Percentiles rank a stretch among this genome's conserved stretches.
phyloP scores from a whole-genome alignment of 805 yeast genomes.

The Wickerhamiella azymoides region DNA sequence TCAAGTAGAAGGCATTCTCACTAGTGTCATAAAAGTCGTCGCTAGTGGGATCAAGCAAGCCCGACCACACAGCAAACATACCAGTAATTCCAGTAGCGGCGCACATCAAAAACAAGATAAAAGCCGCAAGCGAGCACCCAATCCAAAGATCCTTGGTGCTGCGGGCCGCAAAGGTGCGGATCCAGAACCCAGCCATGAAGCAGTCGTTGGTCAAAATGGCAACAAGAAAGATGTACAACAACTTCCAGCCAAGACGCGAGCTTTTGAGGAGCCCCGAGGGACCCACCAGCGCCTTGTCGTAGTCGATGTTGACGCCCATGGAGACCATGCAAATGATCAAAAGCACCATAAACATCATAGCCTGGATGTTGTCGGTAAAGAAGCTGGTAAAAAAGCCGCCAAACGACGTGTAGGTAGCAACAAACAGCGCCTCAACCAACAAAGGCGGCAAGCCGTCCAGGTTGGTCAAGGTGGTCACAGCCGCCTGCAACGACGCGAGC shows the following conservation, averaged over 20 bases:
- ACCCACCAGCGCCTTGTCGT: slow-evolving; percentile 46
- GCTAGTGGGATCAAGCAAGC: slow-evolving; percentile 32
- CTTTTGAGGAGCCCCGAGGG: slow-evolving; percentile 51
- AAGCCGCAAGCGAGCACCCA: slow-evolving; percentile 63
- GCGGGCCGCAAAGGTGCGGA: slow-evolving; percentile 81
- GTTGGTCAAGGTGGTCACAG: slow-evolving; percentile 65
- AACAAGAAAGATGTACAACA: slow-evolving; percentile 66
- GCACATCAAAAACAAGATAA: slow-evolving; percentile 48
- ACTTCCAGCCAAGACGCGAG: slow-evolving; percentile 75
- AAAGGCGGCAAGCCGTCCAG: slow-evolving; percentile 66
- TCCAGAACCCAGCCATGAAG: slow-evolving; percentile 87
- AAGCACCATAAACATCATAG: slow-evolving; percentile 51
- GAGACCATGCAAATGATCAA: slow-evolving; percentile 63
- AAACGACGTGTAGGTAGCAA: slow-evolving; percentile 70
- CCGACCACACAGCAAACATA: slow-evolving; percentile 82
- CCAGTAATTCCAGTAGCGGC: slow-evolving; percentile 74
- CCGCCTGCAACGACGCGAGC: slow-evolving; percentile 63
- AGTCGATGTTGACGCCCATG: slow-evolving; percentile 56
- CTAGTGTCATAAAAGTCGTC: slow-evolving; percentile 39
- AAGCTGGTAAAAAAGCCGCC: slow-evolving; percentile 89
- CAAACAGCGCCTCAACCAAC: slow-evolving; percentile 74
- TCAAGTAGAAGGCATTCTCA: slow-evolving; percentile 51
- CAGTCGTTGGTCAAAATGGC: slow-evolving; percentile 86
- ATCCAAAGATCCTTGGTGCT: slow-evolving; percentile 60
- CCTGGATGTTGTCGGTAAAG: slow-evolving; percentile 76